phyloP scores from a whole-genome alignment of 805 yeast genomes.

The Teunomyces aglyptinius region DNA sequence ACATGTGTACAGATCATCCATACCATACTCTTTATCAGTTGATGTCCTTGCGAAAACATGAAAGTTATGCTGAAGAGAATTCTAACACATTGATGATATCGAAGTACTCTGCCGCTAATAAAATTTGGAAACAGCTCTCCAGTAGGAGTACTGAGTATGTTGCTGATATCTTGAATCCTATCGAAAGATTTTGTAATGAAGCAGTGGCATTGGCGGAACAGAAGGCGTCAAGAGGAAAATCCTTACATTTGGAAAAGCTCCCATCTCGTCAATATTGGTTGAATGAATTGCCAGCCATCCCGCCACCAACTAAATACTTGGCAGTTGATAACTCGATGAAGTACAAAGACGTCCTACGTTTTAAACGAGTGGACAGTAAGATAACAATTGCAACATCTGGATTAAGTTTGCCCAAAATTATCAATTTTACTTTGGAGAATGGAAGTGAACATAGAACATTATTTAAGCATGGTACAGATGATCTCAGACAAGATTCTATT shows the following conservation, averaged over 20 bases:
- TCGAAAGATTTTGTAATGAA: slow-evolving; percentile 51
- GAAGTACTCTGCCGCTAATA: slow-evolving; percentile 46
- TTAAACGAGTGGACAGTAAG: slow-evolving; percentile 43
- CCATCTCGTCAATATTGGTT: slow-evolving; percentile 47
- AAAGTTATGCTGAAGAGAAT: slow-evolving; percentile 23
- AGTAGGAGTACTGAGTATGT: slow-evolving; percentile 21
- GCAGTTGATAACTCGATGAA: slow-evolving; percentile 41
- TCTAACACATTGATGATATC: slow-evolving; percentile 43
- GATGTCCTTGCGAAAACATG: slow-evolving; percentile 54
- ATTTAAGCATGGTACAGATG: slow-evolving; percentile 86
- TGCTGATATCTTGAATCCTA: slow-evolving; percentile 35
- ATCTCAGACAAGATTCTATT: slow-evolving; percentile 90
- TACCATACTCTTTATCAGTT: slow-evolving; percentile 67
- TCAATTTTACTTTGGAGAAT: slow-evolving; percentile 50
- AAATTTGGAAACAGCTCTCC: slow-evolving; percentile 44
- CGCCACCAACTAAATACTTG: slow-evolving; percentile 63
- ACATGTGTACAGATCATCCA: slow-evolving; percentile 60
- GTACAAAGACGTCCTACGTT: slow-evolving; percentile 47
- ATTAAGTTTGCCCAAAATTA: slow-evolving; percentile 81
- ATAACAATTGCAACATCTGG: slow-evolving; percentile 77
- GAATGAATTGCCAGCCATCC: slow-evolving; percentile 47
- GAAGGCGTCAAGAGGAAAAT: slow-evolving; percentile 35
- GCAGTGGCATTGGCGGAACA: slow-evolving; percentile 51
- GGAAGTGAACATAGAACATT: slow-evolving; percentile 62
- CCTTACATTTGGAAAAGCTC: slow-evolving; percentile 32